Evolutionary conservation across 1,139 yeast species (phyloP), one percentile per base, ranked within the genome.

Genomic region (Hemisphaericaspora xylanilytica): DNA sequence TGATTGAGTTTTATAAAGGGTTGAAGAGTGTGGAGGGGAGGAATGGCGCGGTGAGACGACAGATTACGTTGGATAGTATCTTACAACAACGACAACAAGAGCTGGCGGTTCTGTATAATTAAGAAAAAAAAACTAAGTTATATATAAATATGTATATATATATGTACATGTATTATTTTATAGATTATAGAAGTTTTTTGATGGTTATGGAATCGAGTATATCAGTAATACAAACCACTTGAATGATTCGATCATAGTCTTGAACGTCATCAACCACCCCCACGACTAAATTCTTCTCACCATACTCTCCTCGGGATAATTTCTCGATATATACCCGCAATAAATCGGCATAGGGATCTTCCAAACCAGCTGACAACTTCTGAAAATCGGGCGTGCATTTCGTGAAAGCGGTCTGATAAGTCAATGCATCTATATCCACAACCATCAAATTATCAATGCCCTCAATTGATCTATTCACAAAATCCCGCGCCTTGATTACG

Each of bases 1-100:
- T 87, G 3, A 65, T 69, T 21, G 64, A 70, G 6, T 87, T 86
- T 51, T 87, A 87, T 53, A 51, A 60, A 21, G 56, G 63, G 1
- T 55, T 70, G 21, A 16, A 10, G 14, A 12, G 6, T 8, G 35
- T 21, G 6, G 28, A 10, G 28, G 9, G 18, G 18, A 11, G 15
- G 3, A 20, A 29, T n/a, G n/a, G n/a, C n/a, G n/a, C n/a, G n/a
- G n/a, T n/a, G n/a, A n/a, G n/a, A n/a, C n/a, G 28, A 13, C 35
- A 31, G n/a, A 25, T 13, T 8, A 21, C 26, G 8, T 21, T 31
- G 18, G n/a, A 22, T 14, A 7, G 8, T 14, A 13, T 31, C 11
- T 13, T 20, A 20, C 5, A 20, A 8, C 8, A 20, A 20, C 21
- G 8, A 20, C 21, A 20, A 20, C 21, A 20, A 20, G 21, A 5